Evolutionary conservation across 495 filamentous ascomycete species (phyloP), one percentile per base, ranked within the genome.

Genomic region (Echria macrotheca): DNA sequence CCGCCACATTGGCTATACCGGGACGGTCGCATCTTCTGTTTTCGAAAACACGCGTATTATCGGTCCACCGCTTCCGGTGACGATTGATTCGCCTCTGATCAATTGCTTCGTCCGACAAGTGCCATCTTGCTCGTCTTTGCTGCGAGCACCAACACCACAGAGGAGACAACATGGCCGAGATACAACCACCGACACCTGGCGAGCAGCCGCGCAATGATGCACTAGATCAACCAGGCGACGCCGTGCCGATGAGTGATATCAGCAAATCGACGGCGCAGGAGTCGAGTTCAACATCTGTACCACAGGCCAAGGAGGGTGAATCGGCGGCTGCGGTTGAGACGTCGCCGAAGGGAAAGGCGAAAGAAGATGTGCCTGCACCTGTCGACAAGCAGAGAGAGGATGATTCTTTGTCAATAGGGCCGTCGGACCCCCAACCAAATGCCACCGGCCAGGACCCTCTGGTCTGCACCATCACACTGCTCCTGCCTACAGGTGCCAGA

Each of bases 401-500:
- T 12, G 62, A 73, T 29, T 65, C 62, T 28, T 56, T 76, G 22
- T 66, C 69, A 38, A 72, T 72, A 66, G 66, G 63, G 17, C 63
- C 62, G 17, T 71, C 65, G 39, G 73, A 65, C 18, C 64, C 47
- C n/a, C 53, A 57, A 22, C 39, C 53, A 36, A 14, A 47, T 11
- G 35, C 38, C 3, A 22, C 46, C 37, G 37, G 41, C 31, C 17
- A 58, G 15, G 44, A 47, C 1, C 11, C 49, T 8, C 53, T 55
- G n/a, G 64, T 67, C 14, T 70, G 66, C 55, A 63, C 63, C 44
- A 75, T 96, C 55, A 94, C 86, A 15, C 70, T 96, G 9, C 75
- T 95, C 8, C 78, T 94, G 36, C 86, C 82, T 0, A 89, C 81
- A 14, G 88, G 89, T 10, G 84, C 87, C 23, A 76, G 89, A 42